phyloP scores from a whole-genome alignment of 1,139 yeast species.

The Casaregolazyma lundiana region DNA sequence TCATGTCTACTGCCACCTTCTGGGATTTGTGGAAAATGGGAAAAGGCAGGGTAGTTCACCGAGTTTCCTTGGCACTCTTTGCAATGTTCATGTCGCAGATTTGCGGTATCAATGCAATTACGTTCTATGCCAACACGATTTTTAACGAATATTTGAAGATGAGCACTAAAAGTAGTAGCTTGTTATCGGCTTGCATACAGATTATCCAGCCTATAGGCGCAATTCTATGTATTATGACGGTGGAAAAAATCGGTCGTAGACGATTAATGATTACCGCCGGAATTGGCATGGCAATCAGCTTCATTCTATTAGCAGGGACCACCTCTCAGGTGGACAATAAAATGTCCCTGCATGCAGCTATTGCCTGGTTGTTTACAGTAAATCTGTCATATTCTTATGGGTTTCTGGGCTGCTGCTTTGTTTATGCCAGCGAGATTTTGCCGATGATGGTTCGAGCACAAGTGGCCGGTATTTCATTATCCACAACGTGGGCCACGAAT shows the following conservation, averaged over 20 bases:
- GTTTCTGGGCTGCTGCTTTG: constrained; percentile 23
- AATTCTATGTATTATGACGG: constrained; percentile 18
- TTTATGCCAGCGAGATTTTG: constrained; percentile 55
- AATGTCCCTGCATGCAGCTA: constrained; percentile 21
- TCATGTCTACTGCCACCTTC: constrained; percentile 17
- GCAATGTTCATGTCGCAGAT: constrained; percentile 60
- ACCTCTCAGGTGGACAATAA: constrained; percentile 19
- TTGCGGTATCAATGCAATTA: constrained; percentile 65
- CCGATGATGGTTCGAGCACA: constrained; percentile 59
- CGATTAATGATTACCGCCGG: constrained; percentile 15
- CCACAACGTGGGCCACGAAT: constrained; percentile 42
- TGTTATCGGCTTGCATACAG: constrained; percentile 41
- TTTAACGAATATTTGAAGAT: constrained; percentile 41
- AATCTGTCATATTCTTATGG: constrained; percentile 23
- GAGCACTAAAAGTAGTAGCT: constrained; percentile 36
- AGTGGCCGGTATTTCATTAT: constrained; percentile 44
- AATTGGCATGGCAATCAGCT: constrained; percentile 17
- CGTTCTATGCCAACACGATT: constrained; percentile 36
- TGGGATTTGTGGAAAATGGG: constrained; percentile 33
- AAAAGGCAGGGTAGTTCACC: constrained; percentile 43
- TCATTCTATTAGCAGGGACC: constrained; percentile 23
- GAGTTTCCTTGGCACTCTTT: constrained; percentile 45
- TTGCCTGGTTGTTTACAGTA: constrained; percentile 21
- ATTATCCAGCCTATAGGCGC: constrained; percentile 29
- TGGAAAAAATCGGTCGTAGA: constrained; percentile 20